Evolutionary conservation across 2,329 filamentous ascomycete species (phyloP), one percentile per base, ranked within the genome.

Genomic region (Ophiostoma fasciatum): DNA sequence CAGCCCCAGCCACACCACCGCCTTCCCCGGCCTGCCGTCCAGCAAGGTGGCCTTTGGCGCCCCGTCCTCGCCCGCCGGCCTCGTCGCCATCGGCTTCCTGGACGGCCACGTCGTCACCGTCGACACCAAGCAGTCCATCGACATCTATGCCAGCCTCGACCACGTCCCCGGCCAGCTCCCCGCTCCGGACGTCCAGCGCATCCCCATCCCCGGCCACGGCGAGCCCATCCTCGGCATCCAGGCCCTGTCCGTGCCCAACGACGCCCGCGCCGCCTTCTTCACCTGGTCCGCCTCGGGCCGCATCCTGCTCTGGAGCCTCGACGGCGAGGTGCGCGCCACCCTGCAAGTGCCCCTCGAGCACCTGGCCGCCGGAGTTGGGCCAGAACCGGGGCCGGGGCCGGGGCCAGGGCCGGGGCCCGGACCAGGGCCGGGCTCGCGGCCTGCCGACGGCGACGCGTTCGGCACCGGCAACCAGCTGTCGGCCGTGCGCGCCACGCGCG

Each of bases 211-310:
- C 2, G 74, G 74, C 11, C 71, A 75, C 39, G 71, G 71, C 12
- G 72, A 77, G 34, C 58, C 74, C 1, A 70, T 79, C n/a, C 55
- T 85, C 28, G 90, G 90, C 12, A 76, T 94, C 1, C 70, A 76
- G 35, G 56, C 74, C 1, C 58, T 94, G 5, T 55, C 65, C 4
- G 61, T 61, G 17, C 65, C 72, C 0, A 81, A 82, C 40, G 53
- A 62, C 5, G 58, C 73, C 18, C 64, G 70, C 17, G 77, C 83
- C 1, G 70, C 77, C 8, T 94, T 96, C 50, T 77, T 87, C 45
- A 94, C 87, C 0, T 98, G 87, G 82, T 87, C 88, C 2, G 73
- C 71, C 17, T 76, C 77, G 35, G 90, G 90, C 5, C 74, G 71
- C 13, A 69, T 96, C 34, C 71, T 82, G 18, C 80, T 93, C 46